These are phyloP conservation scores for Syncephalastrum racemosum DNA, from an alignment of 371 early-diverging fungal species.

Conservation along the genomic window DNA sequence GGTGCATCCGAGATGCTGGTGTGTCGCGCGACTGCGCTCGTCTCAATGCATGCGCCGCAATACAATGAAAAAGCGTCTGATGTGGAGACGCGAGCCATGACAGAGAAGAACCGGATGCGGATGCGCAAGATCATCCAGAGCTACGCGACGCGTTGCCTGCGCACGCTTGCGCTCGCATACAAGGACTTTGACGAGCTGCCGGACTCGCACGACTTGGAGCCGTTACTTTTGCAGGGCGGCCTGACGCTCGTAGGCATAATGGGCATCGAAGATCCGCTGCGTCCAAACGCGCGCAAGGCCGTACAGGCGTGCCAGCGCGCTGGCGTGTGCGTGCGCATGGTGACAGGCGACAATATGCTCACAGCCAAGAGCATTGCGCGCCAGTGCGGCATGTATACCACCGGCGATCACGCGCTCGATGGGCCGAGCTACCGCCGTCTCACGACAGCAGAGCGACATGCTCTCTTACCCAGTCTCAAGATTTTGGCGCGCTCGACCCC, in stretches of 20 bases:
- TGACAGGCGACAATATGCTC: slow-evolving; percentile 77
- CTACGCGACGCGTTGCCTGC: slow-evolving; percentile 66
- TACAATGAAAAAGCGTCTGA: slow-evolving; percentile 32
- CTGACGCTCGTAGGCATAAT: slow-evolving; percentile 60
- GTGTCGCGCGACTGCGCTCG: slow-evolving; percentile 20
- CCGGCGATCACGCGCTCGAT: slow-evolving; percentile 64
- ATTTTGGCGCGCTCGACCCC: slow-evolving; percentile 75
- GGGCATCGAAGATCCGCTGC: slow-evolving; percentile 75
- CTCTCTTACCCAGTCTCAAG: slow-evolving; percentile 58
- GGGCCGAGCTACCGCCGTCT: slow-evolving; percentile 66
- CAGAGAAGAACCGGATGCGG: slow-evolving; percentile 38
- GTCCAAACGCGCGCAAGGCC: slow-evolving; percentile 67
- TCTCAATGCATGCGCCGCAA: slow-evolving; percentile 40
- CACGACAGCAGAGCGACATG: slow-evolving; percentile 45
- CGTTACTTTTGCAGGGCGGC: slow-evolving; percentile 37
- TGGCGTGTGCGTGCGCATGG: slow-evolving; percentile 82
- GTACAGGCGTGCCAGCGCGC: slow-evolving; percentile 66
- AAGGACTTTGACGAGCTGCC: slow-evolving; percentile 65
- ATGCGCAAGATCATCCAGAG: slow-evolving; percentile 57
- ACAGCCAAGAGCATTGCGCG: slow-evolving; percentile 75
- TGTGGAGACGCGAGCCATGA: slow-evolving; percentile 51
- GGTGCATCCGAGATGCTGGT: slow-evolving; percentile 88
- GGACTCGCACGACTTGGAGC: slow-evolving; percentile 36
- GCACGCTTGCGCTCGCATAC: slow-evolving; percentile 71
- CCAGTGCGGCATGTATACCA: slow-evolving; percentile 63